Evolutionary conservation across 2,329 filamentous ascomycete genomes (phyloP).

Genomic region (Aspergillus udagawae): DNA sequence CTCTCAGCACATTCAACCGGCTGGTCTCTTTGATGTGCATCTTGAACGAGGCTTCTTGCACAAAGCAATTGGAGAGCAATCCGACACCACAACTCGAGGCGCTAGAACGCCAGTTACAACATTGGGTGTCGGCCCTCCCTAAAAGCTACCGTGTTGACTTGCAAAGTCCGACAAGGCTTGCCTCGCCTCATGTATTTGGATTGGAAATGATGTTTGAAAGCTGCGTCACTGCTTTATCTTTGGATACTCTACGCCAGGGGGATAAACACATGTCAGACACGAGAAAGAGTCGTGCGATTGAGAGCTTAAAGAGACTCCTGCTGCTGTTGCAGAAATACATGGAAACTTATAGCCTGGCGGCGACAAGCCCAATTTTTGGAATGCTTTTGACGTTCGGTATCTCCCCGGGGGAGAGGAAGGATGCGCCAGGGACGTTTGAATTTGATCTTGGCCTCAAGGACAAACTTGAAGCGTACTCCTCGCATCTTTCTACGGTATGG

Average conservation of each 20-base stretch:
- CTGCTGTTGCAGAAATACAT: constrained; percentile 36
- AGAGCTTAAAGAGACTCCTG: constrained; percentile 33
- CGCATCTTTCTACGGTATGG: constrained; percentile 29
- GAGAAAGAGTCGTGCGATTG: constrained; percentile 26
- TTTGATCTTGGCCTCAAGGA: constrained; percentile 23
- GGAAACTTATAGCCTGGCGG: constrained; percentile 39
- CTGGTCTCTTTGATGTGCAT: constrained; percentile 40
- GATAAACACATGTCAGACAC: constrained; percentile 18
- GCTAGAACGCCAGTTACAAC: constrained; percentile 29
- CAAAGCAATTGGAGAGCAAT: constrained; percentile 18
- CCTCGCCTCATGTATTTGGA: constrained; percentile 31
- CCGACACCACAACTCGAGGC: constrained; percentile 25
- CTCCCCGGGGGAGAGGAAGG: constrained; percentile 11
- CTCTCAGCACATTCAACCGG: constrained; percentile 52
- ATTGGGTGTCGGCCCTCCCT: constrained; percentile 29
- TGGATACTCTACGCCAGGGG: constrained; percentile 15
- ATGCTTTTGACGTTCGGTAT: constrained; percentile 35
- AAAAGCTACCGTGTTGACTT: constrained; percentile 28
- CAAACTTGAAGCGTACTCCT: constrained; percentile 24
- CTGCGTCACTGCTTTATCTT: constrained; percentile 20
- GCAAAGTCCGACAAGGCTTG: constrained; percentile 19
- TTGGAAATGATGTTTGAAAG: constrained; percentile 34
- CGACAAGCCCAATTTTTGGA: constrained; percentile 39
- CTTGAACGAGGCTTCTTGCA: constrained; percentile 30
- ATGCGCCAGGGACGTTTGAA: constrained; percentile 12